Percentiles rank a stretch among this genome's conserved stretches.
phyloP scores from a whole-genome alignment of 352 stramenopile species.

The Plasmopara halstedii region DNA sequence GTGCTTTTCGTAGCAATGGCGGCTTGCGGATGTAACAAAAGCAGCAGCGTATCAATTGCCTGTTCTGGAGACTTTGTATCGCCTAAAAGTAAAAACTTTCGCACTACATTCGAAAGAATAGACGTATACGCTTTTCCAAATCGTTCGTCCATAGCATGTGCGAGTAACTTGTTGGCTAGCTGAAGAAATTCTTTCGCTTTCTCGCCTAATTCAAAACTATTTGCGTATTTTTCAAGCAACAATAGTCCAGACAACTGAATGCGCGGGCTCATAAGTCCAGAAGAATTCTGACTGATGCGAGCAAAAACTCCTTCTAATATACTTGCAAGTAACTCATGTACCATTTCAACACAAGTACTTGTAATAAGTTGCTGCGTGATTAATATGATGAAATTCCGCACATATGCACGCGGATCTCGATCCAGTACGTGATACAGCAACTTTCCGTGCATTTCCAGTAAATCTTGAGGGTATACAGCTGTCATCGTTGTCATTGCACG shows the following conservation, averaged over 20 bases:
- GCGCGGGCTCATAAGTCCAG: not conserved
- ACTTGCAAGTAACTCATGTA: conserved; percentile 8
- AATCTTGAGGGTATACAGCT: conserved; percentile 6
- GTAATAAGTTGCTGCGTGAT: conserved; percentile 21
- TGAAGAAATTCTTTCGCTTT: conserved; percentile 9
- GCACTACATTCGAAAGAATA: conserved; percentile 19
- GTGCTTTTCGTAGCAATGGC: conserved; percentile 9
- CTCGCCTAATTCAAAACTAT: conserved; percentile 9
- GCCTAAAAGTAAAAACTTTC: conserved; percentile 6
- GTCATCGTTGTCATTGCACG: conserved; percentile 29
- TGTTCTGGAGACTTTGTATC: not conserved
- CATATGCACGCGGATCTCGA: conserved; percentile 22
- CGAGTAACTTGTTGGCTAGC: conserved; percentile 7
- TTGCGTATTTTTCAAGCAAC: conserved; percentile 23
- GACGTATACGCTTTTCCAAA: conserved; percentile 20
- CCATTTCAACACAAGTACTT: not conserved
- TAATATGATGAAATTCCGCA: conserved; percentile 29
- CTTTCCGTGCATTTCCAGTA: conserved; percentile 23
- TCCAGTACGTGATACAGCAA: conserved; percentile 25
- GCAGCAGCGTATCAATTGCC: conserved; percentile 17
- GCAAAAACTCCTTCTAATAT: conserved; percentile 23
- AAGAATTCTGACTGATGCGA: not conserved
- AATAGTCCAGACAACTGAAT: conserved; percentile 28
- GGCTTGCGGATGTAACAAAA: conserved; percentile 25
- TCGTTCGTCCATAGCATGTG: conserved; percentile 12